A percentile compares a stretch with the other conserved stretches of the same genome.
phyloP scores from a whole-genome alignment of 2,329 filamentous ascomycete genomes.

The Salinomyces thailandicus region DNA sequence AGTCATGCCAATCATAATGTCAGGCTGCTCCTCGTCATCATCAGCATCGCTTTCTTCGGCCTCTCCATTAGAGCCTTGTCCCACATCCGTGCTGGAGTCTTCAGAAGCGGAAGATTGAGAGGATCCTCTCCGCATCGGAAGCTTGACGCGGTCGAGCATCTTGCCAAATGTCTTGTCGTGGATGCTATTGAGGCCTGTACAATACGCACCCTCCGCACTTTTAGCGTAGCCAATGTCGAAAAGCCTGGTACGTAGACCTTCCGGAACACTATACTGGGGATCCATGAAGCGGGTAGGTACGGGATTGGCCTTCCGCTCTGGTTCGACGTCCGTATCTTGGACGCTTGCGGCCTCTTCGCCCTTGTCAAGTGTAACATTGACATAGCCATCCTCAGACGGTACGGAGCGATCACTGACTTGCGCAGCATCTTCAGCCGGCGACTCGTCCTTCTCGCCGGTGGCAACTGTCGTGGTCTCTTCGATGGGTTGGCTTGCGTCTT shows the following conservation, averaged over 20 bases:
- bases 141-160: constrained; percentile 23
- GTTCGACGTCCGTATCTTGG: constrained; percentile 5
- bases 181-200: constrained; percentile 38
- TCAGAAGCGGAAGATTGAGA: constrained; percentile 18
- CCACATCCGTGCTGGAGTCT: constrained; percentile 12
- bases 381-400: constrained; percentile 79
- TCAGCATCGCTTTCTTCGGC: constrained; percentile 18
- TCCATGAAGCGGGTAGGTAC: constrained; percentile 22
- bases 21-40: constrained; percentile 15
- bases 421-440: constrained; percentile 32
- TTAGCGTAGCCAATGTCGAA: constrained; percentile 65
- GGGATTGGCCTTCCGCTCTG: constrained; percentile 1
- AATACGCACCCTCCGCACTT: constrained; percentile 47
- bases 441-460: constrained; percentile 35
- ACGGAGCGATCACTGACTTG: constrained; percentile 69
- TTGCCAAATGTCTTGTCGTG: constrained; percentile 11
- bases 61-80: constrained; percentile 10
- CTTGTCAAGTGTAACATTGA: constrained; percentile 80
- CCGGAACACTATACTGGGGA: constrained; percentile 40
- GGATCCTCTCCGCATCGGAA: constrained; percentile 14
- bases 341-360: background rate
- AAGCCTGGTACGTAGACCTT: constrained; percentile 52
- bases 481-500: constrained; percentile 2
- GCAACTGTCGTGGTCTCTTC: constrained; percentile 3
- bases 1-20: constrained; percentile 16